Base-by-base conservation (phyloP, 352 stramenopile genomes). In the Halophytophthora polymorphica region DNA sequence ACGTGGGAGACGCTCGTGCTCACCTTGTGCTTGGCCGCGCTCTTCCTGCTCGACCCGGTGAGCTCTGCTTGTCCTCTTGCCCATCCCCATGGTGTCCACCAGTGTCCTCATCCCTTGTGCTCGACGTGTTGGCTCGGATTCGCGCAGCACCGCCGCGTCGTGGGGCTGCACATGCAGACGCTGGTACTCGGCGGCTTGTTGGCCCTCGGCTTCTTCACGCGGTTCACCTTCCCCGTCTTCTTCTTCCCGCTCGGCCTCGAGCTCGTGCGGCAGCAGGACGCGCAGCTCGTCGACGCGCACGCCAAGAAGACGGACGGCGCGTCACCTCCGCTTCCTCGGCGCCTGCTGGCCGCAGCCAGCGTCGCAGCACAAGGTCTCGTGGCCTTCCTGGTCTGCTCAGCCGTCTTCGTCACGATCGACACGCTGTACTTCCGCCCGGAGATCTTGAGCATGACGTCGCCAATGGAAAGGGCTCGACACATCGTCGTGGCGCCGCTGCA, bases 141-240 rank as follows among this genome's bases (percentile, higher is more conserved):
- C n/a, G n/a, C n/a, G n/a, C 48, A 87, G 75, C 47, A 87, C 58
- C 54, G 45, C n/a, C 71, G 69, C 21, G 37, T 78, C 25, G 40
- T 72, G 0, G 53, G 49, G 0, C 14, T 86, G 6, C 73, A 86
- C 29, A n/a, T 56, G 1, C 79, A 88, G 43, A 86, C 76, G 10
- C 29, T 85, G 35, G 6, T 76, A 2, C 66, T 94, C n/a, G 83
- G 83, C 2, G 67, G 55, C 50, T 59, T 89, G n/a, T 56, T 90
- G 18, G 82, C 78, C 0, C 2, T 88, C 6, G 86, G 78, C 25
- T 71, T 89, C 43, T 95, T 93, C 58, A 86, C 74, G 22, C 66
- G 84, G 17, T 90, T 95, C 63, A 92, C 83, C 8, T 95, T 94
- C 55, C 59, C 72, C 13, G 61, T 86, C 41, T 95, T 93, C 64